Base-by-base conservation (phyloP, 306 rosid species). In the Abrus precatorius region DNA sequence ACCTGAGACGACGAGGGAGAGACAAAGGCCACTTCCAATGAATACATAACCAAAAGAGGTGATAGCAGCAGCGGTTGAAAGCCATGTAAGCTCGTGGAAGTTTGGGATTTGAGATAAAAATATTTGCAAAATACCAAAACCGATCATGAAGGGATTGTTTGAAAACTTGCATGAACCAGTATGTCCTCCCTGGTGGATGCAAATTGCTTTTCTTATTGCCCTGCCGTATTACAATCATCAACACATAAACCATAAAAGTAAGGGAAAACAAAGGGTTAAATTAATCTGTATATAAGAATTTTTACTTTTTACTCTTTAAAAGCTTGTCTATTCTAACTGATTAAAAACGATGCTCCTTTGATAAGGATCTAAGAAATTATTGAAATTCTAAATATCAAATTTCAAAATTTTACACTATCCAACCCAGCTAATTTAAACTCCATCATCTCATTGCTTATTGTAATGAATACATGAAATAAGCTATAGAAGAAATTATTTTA, bases 11-110 rank as follows among this genome's bases (percentile, higher is more conserved):
- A 92, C 13, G 67, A 86, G 27, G 0, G 69, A 41, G 13, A 90
- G 67, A 45, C 93, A 88, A 53, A 92, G 88, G n/a, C 88, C 92
- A 64, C 80, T 71, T 29, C 88, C 92, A 48, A 84, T 81, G 28
- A 75, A 27, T 48, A 89, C 87, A 76, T 92, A 92, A 20, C 91
- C 91, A 74, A 92, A 92, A 10, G 97, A 92, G 80, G 87, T 92
- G 53, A 65, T 32, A 64, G 90, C 91, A 5, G 93, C 93, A 69
- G 77, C 8, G 27, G 84, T 80, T 55, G 94, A 90, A 41, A 90
- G 86, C 93, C 89, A 86, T 38, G 91, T 72, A 9, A 88, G 67
- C 62, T 86, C 75, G 57, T 84, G 86, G 40, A 92, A 92, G 71
- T 88, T 90, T 61, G 91, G 87, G 64, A 92, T 89, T 72, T 90